Evolutionary conservation across 495 filamentous ascomycete species (phyloP).

Genomic region (Cercophora newfieldiana): DNA sequence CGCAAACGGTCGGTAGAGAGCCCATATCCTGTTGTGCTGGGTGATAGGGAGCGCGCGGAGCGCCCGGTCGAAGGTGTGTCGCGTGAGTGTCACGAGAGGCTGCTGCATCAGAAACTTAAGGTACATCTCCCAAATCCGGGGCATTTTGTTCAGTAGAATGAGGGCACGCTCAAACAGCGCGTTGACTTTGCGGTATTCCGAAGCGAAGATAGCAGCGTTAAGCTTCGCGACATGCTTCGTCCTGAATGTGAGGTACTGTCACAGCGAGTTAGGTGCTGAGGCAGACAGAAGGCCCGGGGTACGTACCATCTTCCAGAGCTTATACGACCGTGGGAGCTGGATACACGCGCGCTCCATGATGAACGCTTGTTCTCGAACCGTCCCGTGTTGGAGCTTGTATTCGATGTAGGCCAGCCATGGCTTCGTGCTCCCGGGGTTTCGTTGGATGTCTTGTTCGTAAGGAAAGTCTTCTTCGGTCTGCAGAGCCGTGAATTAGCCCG

Average conservation of each 20-base stretch:
- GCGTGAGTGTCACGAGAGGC: conserved; percentile 85
- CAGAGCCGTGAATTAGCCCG: neutral
- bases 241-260: conserved; percentile 82
- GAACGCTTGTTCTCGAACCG: conserved; percentile 87
- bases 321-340: conserved; percentile 91
- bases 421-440: conserved; percentile 82
- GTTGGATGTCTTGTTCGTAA: conserved; percentile 93
- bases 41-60: conserved; percentile 93
- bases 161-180: conserved; percentile 91
- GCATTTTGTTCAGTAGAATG: conserved; percentile 98
- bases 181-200: conserved; percentile 92
- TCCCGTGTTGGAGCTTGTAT: conserved; percentile 86
- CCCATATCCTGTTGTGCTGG: conserved; percentile 97
- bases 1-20: conserved; percentile 86
- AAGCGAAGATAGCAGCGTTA: conserved; percentile 77
- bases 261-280: neutral
- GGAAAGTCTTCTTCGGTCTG: conserved; percentile 84
- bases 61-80: conserved; percentile 90
- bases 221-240: conserved; percentile 78
- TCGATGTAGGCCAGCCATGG: conserved; percentile 96
- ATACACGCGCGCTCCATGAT: conserved; percentile 90
- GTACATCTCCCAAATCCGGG: conserved; percentile 97
- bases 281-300: neutral
- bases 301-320: conserved; percentile 94
- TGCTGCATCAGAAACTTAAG: conserved; percentile 87